Conservation (phyloP, 208 protist species). For the Crithidia expoeki region DNA sequence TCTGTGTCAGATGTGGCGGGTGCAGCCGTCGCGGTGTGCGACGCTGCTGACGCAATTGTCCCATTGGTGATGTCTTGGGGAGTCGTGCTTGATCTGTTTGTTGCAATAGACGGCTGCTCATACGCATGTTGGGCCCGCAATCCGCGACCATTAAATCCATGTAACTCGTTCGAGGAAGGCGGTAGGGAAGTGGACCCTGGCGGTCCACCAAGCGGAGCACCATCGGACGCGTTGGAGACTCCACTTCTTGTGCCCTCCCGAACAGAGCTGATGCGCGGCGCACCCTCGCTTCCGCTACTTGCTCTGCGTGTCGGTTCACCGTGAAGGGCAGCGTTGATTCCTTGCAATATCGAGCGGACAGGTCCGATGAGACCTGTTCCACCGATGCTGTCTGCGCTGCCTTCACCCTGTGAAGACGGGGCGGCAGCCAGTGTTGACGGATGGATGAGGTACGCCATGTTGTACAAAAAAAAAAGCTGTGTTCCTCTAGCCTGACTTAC, state of each 20-base stretch:
- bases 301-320: neutral
- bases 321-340: slow-evolving; percentile 19
- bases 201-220: too few relatives aligned
- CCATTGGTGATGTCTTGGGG: too few relatives aligned
- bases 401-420: neutral
- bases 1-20: slow-evolving; percentile 32
- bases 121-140: too few relatives aligned
- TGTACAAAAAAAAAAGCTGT: neutral
- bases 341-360: slow-evolving; percentile 21
- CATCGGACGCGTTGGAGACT: neutral
- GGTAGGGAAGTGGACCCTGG: too few relatives aligned
- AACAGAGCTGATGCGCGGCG: too few relatives aligned
- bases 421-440: neutral
- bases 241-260: neutral
- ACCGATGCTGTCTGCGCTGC: too few relatives aligned
- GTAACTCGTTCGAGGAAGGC: too few relatives aligned
- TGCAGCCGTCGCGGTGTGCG: neutral
- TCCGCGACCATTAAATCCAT: too few relatives aligned
- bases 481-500: too few relatives aligned
- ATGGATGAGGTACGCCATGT: slow-evolving; percentile 27
- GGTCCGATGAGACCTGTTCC: slow-evolving; percentile 4
- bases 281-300: neutral
- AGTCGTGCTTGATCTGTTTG: too few relatives aligned
- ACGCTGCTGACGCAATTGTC: neutral
- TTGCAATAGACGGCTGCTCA: too few relatives aligned